These are phyloP conservation scores for Fusarium sp. DNA, from an alignment of 2,329 filamentous ascomycete genomes.

Conservation along the genomic window DNA sequence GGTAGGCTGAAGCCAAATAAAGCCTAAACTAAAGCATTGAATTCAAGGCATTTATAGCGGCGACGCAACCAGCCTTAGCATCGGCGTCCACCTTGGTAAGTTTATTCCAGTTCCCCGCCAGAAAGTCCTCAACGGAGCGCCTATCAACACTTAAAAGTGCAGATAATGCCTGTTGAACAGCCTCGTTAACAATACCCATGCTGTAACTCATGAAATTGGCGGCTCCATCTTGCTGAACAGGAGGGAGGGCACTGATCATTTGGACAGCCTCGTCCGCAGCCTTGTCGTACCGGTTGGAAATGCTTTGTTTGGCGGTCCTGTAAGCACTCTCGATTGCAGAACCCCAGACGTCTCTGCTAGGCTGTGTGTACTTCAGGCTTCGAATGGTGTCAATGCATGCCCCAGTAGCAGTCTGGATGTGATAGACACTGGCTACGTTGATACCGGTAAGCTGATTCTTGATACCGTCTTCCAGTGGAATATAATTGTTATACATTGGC, in stretches of 20 bases:
- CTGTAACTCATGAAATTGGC: not conserved
- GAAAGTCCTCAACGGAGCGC: rapidly evolving
- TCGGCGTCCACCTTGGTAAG: not conserved
- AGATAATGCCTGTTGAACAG: rapidly evolving
- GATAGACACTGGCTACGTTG: rapidly evolving
- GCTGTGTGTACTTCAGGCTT: rapidly evolving
- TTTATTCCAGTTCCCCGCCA: not conserved
- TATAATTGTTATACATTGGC: rapidly evolving
- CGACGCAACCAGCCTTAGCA: rapidly evolving
- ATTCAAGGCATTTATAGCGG: not conserved
- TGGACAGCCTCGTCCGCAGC: rapidly evolving
- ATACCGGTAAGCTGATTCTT: not conserved
- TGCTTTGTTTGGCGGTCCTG: rapidly evolving
- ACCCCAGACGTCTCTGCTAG: not conserved
- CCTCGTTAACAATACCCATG: rapidly evolving
- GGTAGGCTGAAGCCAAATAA: too few relatives aligned
- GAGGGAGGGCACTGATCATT: rapidly evolving
- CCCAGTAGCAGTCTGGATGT: not conserved
- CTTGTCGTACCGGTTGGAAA: rapidly evolving
- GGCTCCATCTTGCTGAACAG: rapidly evolving
- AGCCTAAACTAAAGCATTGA: rapidly evolving
- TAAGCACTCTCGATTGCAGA: rapidly evolving
- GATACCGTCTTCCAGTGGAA: rapidly evolving
- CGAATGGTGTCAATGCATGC: not conserved
- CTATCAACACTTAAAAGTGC: rapidly evolving